Evolutionary conservation across 2,329 filamentous ascomycete species (phyloP).

Genomic region (Clarireedia monteithiana): DNA sequence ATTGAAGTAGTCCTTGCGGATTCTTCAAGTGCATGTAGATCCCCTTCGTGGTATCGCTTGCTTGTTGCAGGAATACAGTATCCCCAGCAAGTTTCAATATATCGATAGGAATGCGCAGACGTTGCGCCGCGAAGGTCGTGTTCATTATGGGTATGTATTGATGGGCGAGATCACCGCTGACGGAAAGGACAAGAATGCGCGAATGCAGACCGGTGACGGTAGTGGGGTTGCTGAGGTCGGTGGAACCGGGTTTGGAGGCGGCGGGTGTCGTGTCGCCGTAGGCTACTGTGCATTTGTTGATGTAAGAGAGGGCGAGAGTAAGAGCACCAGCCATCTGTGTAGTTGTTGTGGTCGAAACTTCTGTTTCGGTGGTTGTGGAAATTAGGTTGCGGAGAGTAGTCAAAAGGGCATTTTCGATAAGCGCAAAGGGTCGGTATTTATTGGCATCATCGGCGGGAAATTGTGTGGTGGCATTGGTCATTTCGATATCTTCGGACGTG

Average conservation of each 20-base stretch:
- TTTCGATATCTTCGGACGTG: constrained; percentile 45
- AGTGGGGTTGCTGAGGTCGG: constrained; percentile 17
- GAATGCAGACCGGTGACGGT: constrained; percentile 52
- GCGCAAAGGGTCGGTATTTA: constrained; percentile 87
- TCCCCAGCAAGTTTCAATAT: constrained; percentile 79
- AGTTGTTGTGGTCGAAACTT: constrained; percentile 62
- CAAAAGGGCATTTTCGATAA: constrained; percentile 76
- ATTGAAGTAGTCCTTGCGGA: constrained; percentile 73
- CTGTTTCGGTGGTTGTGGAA: constrained; percentile 52
- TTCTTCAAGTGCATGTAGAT: constrained; percentile 56
- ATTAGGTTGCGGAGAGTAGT: constrained; percentile 68
- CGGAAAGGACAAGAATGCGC: constrained; percentile 83
- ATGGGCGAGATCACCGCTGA: constrained; percentile 74
- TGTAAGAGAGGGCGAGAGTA: constrained; percentile 81
- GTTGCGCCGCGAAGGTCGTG: constrained; percentile 88
- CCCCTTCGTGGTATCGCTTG: constrained; percentile 64
- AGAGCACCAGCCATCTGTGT: constrained; percentile 88
- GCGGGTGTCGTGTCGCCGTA: constrained; percentile 32
- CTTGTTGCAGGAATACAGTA: constrained; percentile 91
- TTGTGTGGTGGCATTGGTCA: constrained; percentile 39
- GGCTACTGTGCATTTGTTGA: constrained; percentile 56
- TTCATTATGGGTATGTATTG: constrained; percentile 99
- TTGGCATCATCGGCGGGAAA: constrained; percentile 47
- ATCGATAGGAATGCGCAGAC: constrained; percentile 82
- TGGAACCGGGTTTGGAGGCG: constrained; percentile 20